Conservation (phyloP, 1,139 yeast species). For the Candida gigantensis region DNA sequence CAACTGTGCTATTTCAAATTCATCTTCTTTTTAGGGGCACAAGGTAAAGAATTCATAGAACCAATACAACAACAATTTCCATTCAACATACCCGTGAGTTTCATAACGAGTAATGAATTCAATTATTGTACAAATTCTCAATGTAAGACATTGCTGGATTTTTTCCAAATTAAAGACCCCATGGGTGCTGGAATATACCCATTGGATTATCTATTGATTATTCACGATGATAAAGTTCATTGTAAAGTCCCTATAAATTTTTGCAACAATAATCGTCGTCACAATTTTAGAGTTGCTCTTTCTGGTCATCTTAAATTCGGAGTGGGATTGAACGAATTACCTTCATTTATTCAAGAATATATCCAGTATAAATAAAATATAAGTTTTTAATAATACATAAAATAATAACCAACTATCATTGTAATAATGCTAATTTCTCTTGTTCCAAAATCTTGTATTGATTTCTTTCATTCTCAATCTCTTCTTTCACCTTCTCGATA, state of each 20-base stretch:
- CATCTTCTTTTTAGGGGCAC: conserved; percentile 29
- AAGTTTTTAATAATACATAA: conserved; percentile 1
- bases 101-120: conserved; percentile 8
- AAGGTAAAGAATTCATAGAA: conserved; percentile 29
- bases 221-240: conserved; percentile 27
- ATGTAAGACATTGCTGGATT: conserved; percentile 24
- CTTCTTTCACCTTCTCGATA: conserved; percentile 58
- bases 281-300: conserved; percentile 7
- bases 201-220: conserved; percentile 37
- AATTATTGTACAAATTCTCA: conserved; percentile 14
- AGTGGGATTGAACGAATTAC: conserved; percentile 20
- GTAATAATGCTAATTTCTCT: conserved; percentile 43
- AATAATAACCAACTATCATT: conserved; percentile 18
- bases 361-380: neutral
- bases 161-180: conserved; percentile 42
- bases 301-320: conserved; percentile 21
- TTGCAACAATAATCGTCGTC: neutral
- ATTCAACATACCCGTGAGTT: conserved; percentile 17
- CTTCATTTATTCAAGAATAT: conserved; percentile 12
- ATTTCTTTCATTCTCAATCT: conserved; percentile 52
- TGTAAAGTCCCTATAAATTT: conserved; percentile 25
- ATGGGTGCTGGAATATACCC: conserved; percentile 56
- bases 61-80: conserved; percentile 12
- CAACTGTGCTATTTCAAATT: conserved; percentile 16
- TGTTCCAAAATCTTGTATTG: conserved; percentile 56